phyloP scores from a whole-genome alignment of 768 basidiomycete species.

The Mycena galericulata region DNA sequence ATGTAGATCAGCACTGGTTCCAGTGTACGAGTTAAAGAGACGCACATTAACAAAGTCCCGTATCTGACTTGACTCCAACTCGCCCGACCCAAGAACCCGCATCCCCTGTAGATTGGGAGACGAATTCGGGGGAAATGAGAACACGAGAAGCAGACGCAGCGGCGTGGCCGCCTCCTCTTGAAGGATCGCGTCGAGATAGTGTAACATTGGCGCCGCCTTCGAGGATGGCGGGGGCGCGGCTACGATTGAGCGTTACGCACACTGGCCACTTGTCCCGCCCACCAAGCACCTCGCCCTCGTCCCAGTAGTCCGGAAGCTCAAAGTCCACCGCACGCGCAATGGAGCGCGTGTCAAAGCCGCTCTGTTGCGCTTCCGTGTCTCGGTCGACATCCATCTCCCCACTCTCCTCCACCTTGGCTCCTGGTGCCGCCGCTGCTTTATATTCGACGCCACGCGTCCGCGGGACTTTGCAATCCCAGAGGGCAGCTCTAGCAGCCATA shows the following conservation, averaged over 20 bases:
- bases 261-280: constrained; percentile 80
- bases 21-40: neutral
- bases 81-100: constrained; percentile 72
- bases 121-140: constrained; percentile 63
- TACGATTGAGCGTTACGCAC: constrained; percentile 81
- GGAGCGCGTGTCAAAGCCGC: constrained; percentile 71
- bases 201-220: constrained; percentile 63
- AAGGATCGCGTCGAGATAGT: constrained; percentile 80
- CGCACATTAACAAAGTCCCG: constrained; percentile 68
- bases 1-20: neutral
- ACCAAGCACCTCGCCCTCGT: constrained; percentile 77
- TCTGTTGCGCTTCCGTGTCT: constrained; percentile 45
- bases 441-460: constrained; percentile 79
- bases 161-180: constrained; percentile 80
- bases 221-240: constrained; percentile 57
- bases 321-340: constrained; percentile 75
- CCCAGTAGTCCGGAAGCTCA: constrained; percentile 90
- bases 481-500: constrained; percentile 80
- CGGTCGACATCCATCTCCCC: constrained; percentile 71
- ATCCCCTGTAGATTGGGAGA: constrained; percentile 68
- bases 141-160: constrained; percentile 69
- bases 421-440: constrained; percentile 51
- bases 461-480: constrained; percentile 87
- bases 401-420: constrained; percentile 37
- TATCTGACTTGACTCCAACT: constrained; percentile 62